phyloP scores from a whole-genome alignment of 139 green algal genomes.

The Ulvella scutata region DNA sequence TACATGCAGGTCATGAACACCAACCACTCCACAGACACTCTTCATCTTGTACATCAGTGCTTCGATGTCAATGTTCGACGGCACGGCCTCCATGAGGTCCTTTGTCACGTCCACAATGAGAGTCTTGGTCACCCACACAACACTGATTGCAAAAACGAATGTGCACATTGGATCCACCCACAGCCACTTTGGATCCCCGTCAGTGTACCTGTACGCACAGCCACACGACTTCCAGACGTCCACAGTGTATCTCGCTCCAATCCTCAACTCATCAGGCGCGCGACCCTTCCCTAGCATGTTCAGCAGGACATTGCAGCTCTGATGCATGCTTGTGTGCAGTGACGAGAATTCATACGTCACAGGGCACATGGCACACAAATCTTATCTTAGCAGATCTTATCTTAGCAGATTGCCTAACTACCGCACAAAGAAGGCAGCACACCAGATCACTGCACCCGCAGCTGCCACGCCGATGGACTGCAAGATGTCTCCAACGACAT shows the following conservation, averaged over 20 bases:
- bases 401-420: not conserved
- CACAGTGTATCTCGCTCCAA: no score
- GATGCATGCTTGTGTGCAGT: no score
- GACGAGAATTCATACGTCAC: no score
- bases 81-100: constrained; percentile 84
- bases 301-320: no score
- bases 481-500: constrained; percentile 86
- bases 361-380: no score
- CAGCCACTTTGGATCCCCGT: constrained; percentile 7
- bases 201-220: constrained; percentile 8
- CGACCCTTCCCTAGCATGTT: no score
- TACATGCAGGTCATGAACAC: constrained; percentile 84
- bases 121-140: constrained; percentile 75
- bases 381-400: no score
- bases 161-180: constrained; percentile 81
- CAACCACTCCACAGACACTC: constrained; percentile 39
- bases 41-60: constrained; percentile 12
- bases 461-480: constrained; percentile 74
- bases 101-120: constrained; percentile 77
- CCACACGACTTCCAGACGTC: no score
- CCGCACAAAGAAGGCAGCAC: not conserved
- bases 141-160: constrained; percentile 64
- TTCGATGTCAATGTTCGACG: constrained; percentile 33
- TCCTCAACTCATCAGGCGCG: no score
- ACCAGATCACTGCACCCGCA: constrained; percentile 78